A percentile compares a stretch with the other conserved stretches of the same genome.
These are phyloP conservation scores for Amphirosellinia nigrospora DNA, from an alignment of 495 filamentous ascomycete genomes.

Conservation along the genomic window DNA sequence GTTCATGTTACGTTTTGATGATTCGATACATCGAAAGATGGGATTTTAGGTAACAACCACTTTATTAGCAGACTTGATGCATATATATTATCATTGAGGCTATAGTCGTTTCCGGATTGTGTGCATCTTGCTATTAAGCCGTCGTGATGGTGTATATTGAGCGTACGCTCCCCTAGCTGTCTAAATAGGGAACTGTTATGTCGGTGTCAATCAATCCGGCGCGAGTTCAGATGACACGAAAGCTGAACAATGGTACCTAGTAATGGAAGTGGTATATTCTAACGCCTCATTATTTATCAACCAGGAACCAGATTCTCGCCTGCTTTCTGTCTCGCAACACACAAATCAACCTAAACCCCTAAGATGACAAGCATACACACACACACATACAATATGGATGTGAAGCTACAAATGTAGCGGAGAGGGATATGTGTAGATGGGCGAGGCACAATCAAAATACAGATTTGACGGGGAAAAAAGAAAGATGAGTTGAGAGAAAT, in stretches of 20 bases:
- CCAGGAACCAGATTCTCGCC: not conserved
- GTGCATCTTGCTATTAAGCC: not conserved
- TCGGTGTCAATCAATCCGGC: not conserved
- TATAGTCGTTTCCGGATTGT: not conserved
- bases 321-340: not conserved
- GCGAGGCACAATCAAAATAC: conserved; percentile 12
- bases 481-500: conserved; percentile 7
- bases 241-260: not conserved
- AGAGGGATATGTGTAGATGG: conserved; percentile 11
- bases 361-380: not conserved
- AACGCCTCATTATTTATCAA: conserved; percentile 29
- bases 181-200: not conserved
- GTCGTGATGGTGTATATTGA: not conserved
- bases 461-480: not conserved
- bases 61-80: not conserved
- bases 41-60: too few species aligned
- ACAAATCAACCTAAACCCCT: not conserved
- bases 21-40: not conserved
- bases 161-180: not conserved
- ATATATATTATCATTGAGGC: not conserved
- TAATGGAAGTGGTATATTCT: conserved; percentile 25
- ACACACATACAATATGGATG: not conserved
- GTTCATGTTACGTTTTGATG: not conserved
- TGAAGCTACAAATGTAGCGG: not conserved
- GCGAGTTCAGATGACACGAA: not conserved